Percentiles rank a stretch among this genome's conserved stretches.
Evolutionary conservation across 169 alveolate species (phyloP).

Genomic region (Condylostoma magnum): DNA sequence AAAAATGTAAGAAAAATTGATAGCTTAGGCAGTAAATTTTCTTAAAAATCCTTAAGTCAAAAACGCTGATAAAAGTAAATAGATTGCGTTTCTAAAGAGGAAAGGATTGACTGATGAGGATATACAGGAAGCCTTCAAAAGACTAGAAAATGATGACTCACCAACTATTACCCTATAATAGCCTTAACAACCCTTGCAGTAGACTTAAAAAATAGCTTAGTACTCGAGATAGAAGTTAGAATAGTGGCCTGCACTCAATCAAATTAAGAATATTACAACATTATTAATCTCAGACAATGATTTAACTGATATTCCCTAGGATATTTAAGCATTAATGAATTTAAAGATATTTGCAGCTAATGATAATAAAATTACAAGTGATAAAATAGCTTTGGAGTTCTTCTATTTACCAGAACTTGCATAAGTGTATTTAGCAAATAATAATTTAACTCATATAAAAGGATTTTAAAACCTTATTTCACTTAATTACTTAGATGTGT

Average conservation of each 20-base stretch:
- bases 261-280: neutral
- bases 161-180: neutral
- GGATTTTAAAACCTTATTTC: neutral
- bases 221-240: neutral
- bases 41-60: constrained; percentile 23
- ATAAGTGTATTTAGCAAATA: neutral
- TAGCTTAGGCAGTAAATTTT: constrained; percentile 4
- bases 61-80: neutral
- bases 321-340: neutral
- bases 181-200: neutral
- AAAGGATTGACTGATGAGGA: constrained; percentile 24
- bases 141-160: neutral
- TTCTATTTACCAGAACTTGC: neutral
- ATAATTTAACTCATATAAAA: neutral
- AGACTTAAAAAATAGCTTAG: neutral
- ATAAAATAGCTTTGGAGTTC: neutral
- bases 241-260: constrained; percentile 4
- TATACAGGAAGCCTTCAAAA: constrained; percentile 22
- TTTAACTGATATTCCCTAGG: neutral
- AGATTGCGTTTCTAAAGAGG: neutral
- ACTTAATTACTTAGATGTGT: constrained; percentile 4
- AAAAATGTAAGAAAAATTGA: constrained; percentile 24
- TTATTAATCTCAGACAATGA: neutral
- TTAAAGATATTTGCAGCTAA: neutral
- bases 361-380: neutral